Conservation (phyloP, 805 yeast genomes). For the Schizosaccharomyces japonicus region DNA sequence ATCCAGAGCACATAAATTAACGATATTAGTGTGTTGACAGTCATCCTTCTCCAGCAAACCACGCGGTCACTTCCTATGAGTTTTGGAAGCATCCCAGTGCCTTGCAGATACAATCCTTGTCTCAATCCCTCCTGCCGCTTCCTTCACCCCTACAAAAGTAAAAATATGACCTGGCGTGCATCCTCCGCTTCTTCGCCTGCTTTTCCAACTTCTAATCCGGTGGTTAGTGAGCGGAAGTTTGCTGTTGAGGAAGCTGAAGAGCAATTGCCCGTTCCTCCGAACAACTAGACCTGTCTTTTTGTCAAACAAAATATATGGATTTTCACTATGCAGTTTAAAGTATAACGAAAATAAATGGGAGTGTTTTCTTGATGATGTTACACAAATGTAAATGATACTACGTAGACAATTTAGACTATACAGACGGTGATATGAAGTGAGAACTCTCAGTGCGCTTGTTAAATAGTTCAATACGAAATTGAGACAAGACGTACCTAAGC, state of each 20-base stretch:
- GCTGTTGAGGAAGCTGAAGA: neutral
- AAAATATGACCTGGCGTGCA: slow-evolving; percentile 1
- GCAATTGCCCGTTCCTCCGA: neutral
- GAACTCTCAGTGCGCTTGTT: no score
- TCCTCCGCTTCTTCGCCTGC: neutral
- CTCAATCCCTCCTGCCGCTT: slow-evolving; percentile 1
- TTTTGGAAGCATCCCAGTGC: neutral
- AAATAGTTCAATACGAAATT: no score
- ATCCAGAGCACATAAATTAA: neutral
- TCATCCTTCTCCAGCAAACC: slow-evolving; percentile 2
- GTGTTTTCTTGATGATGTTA: no score
- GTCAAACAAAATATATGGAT: no score
- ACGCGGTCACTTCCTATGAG: neutral
- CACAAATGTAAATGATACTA: no score
- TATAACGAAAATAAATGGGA: no score
- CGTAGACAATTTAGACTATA: no score
- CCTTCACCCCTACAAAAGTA: neutral
- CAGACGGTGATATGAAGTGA: no score
- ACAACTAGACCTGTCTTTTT: no score
- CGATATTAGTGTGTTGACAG: neutral
- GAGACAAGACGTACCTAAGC: no score
- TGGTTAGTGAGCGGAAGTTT: neutral
- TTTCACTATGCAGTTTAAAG: no score
- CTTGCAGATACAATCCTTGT: neutral
- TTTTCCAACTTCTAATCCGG: neutral